These are phyloP conservation scores for Moricandia moricandioides DNA, from an alignment of 345 rosid species.

Conservation along the genomic window DNA sequence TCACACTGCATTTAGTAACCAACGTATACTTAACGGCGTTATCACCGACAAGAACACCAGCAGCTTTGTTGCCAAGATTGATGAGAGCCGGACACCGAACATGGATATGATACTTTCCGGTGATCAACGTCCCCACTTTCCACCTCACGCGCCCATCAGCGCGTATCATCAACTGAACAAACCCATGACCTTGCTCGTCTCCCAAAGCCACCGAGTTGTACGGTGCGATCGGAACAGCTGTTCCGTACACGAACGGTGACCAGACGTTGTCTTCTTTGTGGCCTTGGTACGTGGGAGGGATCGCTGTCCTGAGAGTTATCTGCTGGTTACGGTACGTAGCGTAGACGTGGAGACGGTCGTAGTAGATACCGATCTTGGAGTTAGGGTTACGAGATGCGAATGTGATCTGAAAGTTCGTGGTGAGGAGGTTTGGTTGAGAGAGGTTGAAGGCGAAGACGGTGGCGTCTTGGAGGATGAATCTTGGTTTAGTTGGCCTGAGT, in stretches of 20 bases:
- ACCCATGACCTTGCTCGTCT: constrained; percentile 57
- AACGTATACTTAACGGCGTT: constrained; percentile 81
- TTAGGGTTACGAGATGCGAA: constrained; percentile 77
- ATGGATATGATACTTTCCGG: constrained; percentile 63
- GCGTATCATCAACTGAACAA: constrained; percentile 48
- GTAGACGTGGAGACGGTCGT: constrained; percentile 72
- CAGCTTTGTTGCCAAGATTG: constrained; percentile 46
- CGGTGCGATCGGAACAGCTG: constrained; percentile 72
- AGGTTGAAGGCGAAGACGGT: constrained; percentile 85
- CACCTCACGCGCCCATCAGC: constrained; percentile 84
- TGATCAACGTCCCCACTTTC: constrained; percentile 63
- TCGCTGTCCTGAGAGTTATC: constrained; percentile 57
- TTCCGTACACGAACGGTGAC: constrained; percentile 82
- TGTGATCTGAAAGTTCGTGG: constrained; percentile 79
- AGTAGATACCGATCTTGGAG: constrained; percentile 77
- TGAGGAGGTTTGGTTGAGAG: constrained; percentile 65
- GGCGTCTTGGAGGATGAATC: constrained; percentile 85
- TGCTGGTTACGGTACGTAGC: constrained; percentile 78
- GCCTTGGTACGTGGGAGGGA: constrained; percentile 57
- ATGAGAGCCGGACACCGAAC: constrained; percentile 62
- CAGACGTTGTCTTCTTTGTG: constrained; percentile 66
- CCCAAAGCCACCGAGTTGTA: constrained; percentile 48
- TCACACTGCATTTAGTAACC: constrained; percentile 57
- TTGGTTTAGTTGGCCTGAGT: constrained; percentile 74
- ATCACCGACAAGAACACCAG: constrained; percentile 55